Conservation (phyloP, 306 rosid species). For the Pyrus bretschneideri region DNA sequence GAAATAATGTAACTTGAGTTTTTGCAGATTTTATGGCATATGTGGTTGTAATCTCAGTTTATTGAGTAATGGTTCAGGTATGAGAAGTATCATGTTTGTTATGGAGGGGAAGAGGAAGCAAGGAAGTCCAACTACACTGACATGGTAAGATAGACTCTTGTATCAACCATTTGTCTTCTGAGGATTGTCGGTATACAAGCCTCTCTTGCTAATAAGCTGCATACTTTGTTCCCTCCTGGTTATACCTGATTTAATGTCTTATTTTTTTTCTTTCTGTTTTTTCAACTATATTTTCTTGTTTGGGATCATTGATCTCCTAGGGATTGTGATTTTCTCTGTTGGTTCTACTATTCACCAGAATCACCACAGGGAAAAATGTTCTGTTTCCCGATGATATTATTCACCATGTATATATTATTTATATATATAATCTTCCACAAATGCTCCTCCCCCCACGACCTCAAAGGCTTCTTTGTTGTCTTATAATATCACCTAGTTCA, state of each 20-base stretch:
- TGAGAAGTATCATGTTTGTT: conserved; percentile 81
- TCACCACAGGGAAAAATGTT: neutral
- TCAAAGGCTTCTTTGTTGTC: neutral
- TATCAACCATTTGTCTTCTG: neutral
- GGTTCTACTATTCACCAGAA: neutral
- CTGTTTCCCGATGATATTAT: neutral
- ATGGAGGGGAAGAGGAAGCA: conserved; percentile 81
- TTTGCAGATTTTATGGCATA: neutral
- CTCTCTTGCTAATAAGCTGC: neutral
- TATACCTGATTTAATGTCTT: neutral
- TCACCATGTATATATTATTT: neutral
- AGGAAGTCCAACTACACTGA: conserved; percentile 80
- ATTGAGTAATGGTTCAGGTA: conserved; percentile 50
- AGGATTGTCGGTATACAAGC: neutral
- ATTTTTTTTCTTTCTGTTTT: neutral
- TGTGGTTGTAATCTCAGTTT: neutral
- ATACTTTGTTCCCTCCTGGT: neutral
- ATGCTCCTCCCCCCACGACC: neutral
- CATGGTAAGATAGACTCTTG: conserved; percentile 59
- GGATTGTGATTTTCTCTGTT: neutral
- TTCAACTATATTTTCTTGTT: neutral
- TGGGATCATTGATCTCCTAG: neutral
- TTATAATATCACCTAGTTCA: neutral
- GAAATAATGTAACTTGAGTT: neutral
- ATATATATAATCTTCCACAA: neutral